Percentiles rank a stretch among this genome's conserved stretches.
Conservation (phyloP, 768 basidiomycete genomes). For the Trametopsis cervina region DNA sequence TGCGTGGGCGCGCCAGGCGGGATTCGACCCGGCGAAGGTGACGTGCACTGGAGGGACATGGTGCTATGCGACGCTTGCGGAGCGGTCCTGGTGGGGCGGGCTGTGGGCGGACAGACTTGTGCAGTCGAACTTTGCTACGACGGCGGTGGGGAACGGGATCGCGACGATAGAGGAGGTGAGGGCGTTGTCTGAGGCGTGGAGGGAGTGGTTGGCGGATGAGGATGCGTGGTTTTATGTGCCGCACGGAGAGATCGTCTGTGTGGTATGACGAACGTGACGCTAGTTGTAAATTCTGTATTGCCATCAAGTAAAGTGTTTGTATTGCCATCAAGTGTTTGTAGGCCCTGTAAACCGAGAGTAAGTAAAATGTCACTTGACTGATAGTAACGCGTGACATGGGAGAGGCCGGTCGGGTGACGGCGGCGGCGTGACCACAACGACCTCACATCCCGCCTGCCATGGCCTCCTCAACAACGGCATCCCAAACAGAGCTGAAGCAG, state of each 20-base stretch:
- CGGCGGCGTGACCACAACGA: not conserved
- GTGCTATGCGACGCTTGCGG: conserved; percentile 31
- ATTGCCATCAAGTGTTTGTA: no score
- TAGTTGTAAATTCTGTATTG: no score
- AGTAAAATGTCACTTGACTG: not conserved
- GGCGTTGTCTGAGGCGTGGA: conserved; percentile 10
- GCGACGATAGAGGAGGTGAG: conserved; percentile 15
- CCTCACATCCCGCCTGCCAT: conserved; percentile 27
- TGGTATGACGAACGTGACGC: not conserved
- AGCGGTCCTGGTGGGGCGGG: conserved; percentile 32
- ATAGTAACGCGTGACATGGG: not conserved
- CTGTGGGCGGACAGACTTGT: conserved; percentile 33
- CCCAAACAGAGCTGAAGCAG: conserved; percentile 75
- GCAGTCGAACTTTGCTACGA: conserved; percentile 26
- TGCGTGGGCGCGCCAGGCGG: conserved; percentile 32
- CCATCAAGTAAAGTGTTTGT: no score
- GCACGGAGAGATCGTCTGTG: conserved; percentile 8
- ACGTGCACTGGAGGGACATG: conserved; percentile 25
- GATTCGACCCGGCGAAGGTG: conserved; percentile 25
- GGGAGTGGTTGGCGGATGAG: conserved; percentile 3
- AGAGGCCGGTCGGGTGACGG: not conserved
- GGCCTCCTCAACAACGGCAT: conserved; percentile 73
- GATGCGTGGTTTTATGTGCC: conserved; percentile 10
- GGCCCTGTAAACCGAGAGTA: no score
- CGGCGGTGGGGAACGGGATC: conserved; percentile 23